Evolutionary conservation across 2,329 filamentous ascomycete species (phyloP), one percentile per base, ranked within the genome.

Genomic region (Akanthomyces dipterigenus): DNA sequence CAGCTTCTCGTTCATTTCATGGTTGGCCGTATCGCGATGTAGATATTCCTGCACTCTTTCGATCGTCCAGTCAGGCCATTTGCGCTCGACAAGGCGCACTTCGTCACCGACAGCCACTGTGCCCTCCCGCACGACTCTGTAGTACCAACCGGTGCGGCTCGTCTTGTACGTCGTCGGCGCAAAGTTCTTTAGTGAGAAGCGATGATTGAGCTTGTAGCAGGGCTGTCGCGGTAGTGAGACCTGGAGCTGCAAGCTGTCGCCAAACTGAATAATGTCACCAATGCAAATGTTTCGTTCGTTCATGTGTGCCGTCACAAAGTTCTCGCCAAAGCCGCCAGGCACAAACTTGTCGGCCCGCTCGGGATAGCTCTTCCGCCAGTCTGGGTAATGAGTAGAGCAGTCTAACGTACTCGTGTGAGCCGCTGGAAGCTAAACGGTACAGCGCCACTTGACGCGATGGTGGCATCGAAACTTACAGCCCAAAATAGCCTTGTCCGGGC

Each of bases 121-220:
- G 0, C 87, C 86, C 36, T 81, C 77, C 3, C 75, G 73, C 18
- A 88, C 68, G 1, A 89, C 81, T 2, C 85, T 80, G 65, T 88
- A 88, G 68, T 88, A 83, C 86, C 85, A 89, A 0, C 86, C 86
- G 0, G 85, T 88, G 1, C 85, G 79, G 62, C 82, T 82, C 2
- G 75, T 75, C 63, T 79, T 77, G 71, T 82, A 86, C 0, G 83
- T 82, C 22, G 78, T 75, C 0, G 80, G 80, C 4, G 85, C 82
- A 70, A 88, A 87, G 63, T 85, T 81, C 66, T 83, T 83, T 11
- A 87, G 73, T 38, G 81, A 77, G 70, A 89, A 89, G 1, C 86
- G 83, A 66, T 88, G 85, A 68, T 88, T 89, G 9, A 89, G 78
- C 68, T 88, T 89, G 74, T 82, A 88, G 73, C 86, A 88, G 11